These are phyloP conservation scores for Ophiostoma ulmi DNA, from an alignment of 2,329 filamentous ascomycete genomes.

Conservation along the genomic window DNA sequence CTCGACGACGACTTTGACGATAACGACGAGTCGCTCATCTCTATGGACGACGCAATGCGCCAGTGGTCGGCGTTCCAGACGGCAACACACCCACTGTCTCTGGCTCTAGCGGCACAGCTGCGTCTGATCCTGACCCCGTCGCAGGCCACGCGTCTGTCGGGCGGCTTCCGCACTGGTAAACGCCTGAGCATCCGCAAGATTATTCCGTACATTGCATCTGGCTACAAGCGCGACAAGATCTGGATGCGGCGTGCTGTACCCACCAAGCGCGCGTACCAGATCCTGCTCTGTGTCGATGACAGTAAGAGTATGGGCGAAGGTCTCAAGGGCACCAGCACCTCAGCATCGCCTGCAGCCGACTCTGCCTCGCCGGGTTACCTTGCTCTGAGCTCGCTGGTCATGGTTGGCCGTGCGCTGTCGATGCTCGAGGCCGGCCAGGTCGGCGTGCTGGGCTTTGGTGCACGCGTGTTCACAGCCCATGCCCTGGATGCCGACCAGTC, in stretches of 20 bases:
- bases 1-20: conserved; percentile 43
- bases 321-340: not conserved
- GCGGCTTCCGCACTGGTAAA: conserved; percentile 95
- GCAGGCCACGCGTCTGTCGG: conserved; percentile 90
- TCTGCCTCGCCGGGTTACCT: conserved; percentile 58
- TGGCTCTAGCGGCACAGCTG: conserved; percentile 87
- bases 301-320: conserved; percentile 83
- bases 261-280: conserved; percentile 91
- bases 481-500: conserved; percentile 69
- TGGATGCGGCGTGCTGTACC: conserved; percentile 95
- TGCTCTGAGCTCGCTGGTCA: conserved; percentile 88
- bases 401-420: conserved; percentile 77
- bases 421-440: conserved; percentile 95
- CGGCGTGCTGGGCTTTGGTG: conserved; percentile 85
- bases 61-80: conserved; percentile 84
- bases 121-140: conserved; percentile 93
- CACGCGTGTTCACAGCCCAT: conserved; percentile 77
- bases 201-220: conserved; percentile 96
- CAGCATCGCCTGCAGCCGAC: not conserved
- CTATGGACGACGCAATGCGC: conserved; percentile 56
- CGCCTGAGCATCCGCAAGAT: conserved; percentile 99
- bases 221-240: conserved; percentile 99
- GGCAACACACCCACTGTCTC: conserved; percentile 77
- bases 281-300: conserved; percentile 95
- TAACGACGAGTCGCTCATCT: conserved; percentile 40